These are phyloP conservation scores for Periconia digitata DNA, from an alignment of 2,329 filamentous ascomycete species.

Conservation along the genomic window DNA sequence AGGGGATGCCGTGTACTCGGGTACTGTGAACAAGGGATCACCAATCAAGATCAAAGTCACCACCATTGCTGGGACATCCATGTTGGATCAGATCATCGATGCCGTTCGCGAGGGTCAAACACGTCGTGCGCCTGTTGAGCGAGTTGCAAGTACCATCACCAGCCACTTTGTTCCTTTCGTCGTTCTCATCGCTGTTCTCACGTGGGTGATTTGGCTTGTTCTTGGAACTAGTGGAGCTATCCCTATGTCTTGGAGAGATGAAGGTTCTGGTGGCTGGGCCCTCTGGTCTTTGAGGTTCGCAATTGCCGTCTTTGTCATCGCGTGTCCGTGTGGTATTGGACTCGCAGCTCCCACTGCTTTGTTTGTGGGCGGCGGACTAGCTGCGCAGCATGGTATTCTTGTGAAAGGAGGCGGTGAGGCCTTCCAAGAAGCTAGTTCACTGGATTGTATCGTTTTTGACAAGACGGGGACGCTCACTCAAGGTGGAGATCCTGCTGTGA, in stretches of 20 bases:
- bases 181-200: constrained; percentile 67
- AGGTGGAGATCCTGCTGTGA: constrained; percentile 70
- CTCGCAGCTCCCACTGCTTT: constrained; percentile 83
- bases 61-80: constrained; percentile 66
- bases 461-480: constrained; percentile 84
- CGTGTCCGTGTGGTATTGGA: constrained; percentile 81
- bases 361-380: constrained; percentile 78
- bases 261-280: constrained; percentile 63
- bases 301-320: constrained; percentile 84
- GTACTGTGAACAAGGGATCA: constrained; percentile 71
- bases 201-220: constrained; percentile 71
- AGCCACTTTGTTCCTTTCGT: constrained; percentile 77
- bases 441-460: constrained; percentile 82
- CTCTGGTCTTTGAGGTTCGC: constrained; percentile 80
- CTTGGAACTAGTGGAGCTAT: constrained; percentile 63
- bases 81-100: constrained; percentile 78
- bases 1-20: constrained; percentile 69
- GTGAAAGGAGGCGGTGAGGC: constrained; percentile 84
- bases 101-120: constrained; percentile 78
- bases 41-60: constrained; percentile 66
- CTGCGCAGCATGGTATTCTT: constrained; percentile 77
- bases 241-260: constrained; percentile 58
- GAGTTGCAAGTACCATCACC: constrained; percentile 71
- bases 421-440: constrained; percentile 78
- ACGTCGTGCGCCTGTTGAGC: constrained; percentile 72